Evolutionary conservation across 768 basidiomycete species (phyloP).

Genomic region (Kwoniella pini): DNA sequence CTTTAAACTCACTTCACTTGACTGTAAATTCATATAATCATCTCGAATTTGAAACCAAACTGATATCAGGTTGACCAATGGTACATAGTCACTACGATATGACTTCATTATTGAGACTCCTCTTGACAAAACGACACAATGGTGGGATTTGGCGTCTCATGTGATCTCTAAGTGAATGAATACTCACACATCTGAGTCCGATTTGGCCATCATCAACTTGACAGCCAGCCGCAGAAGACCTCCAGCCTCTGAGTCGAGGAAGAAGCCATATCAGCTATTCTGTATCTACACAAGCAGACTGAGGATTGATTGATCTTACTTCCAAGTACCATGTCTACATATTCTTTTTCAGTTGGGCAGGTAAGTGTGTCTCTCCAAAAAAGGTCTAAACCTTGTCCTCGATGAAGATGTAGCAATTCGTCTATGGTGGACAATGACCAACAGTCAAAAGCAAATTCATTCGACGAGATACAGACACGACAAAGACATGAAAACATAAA

Average conservation of each 20-base stretch:
- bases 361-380: slow-evolving; percentile 88
- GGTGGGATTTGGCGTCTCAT: no score
- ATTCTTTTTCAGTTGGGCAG: slow-evolving; percentile 93
- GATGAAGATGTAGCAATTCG: slow-evolving; percentile 81
- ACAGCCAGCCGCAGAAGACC: slow-evolving; percentile 88
- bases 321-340: slow-evolving; percentile 92
- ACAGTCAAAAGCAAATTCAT: no score
- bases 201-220: slow-evolving; percentile 89
- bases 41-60: slow-evolving; percentile 97
- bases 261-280: no score
- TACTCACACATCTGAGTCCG: slow-evolving; percentile 54
- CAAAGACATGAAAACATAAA: not conserved
- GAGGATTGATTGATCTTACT: slow-evolving; percentile 60
- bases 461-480: no score
- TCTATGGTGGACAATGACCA: no score
- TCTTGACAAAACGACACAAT: no score
- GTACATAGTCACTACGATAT: slow-evolving; percentile 75
- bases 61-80: slow-evolving; percentile 88
- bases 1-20: slow-evolving; percentile 65
- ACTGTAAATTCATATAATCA: slow-evolving; percentile 93
- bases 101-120: no score
- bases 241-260: slow-evolving; percentile 71
- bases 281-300: not conserved
- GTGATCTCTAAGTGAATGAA: no score
- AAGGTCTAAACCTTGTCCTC: slow-evolving; percentile 91